Base-by-base conservation (phyloP, 495 filamentous ascomycete genomes). In the Xylaria cubensis region DNA sequence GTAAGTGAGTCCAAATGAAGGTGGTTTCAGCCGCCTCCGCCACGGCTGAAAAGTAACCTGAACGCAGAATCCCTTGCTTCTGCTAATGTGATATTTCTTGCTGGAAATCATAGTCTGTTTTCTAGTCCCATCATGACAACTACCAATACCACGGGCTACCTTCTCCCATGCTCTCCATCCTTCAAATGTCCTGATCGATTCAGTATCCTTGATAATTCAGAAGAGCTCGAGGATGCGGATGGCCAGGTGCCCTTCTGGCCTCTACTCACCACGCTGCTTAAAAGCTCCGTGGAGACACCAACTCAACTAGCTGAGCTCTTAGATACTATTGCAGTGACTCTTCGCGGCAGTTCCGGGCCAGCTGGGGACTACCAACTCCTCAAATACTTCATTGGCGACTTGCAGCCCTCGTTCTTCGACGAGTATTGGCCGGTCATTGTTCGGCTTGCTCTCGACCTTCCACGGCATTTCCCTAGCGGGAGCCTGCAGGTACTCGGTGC, bases 261-360 rank as follows among this genome's bases (percentile, higher is more conserved):
- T 46, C 86, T 89, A 82, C 81, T 89, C 74, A 83, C 86, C 74
- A 82, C 83, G 42, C 79, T 90, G 66, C 82, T 84, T 3, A 29
- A 65, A 9, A 80, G 81, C 24, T 80, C 86, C 2, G 82, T 86
- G 26, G 26, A 32, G 26, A 59, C 21, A 36, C 24, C 66, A 44
- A 72, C 74, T 69, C 83, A 84, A 80, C 81, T 87, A 29, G 73
- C 81, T 74, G 76, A 77, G 65, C 73, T 82, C 36, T 82, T 86
- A 76, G 84, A 86, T 29, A 77, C 81, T 41, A 72, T 77, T 51
- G 71, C 75, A 4, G 41, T 66, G 64, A 75, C 71, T 3, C 65
- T 67, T 12, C 50, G 50, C 32, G 32, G 12, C 2, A 56, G 34
- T 21, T 42, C 48, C 4, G 48, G 65, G n/a, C 65, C 21, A 29